Conservation (phyloP, 306 rosid species). For the cucumber (Cucumis sativus) region Cucumber_9930_V3 NC_026657.2:11038001-11038500, state of each 20-base stretch:
- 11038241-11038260: slow-evolving; percentile 33
- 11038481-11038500: background rate
- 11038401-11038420: slow-evolving; percentile 98
- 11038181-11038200: slow-evolving; percentile 40
- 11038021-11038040: too few species aligned
- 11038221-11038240: slow-evolving; percentile 36
- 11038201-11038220: slow-evolving; percentile 12
- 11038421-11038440: slow-evolving; percentile 95
- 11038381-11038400: slow-evolving; percentile 56
- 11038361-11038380: background rate
- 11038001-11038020: background rate
- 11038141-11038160: slow-evolving; percentile 65
- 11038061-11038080: background rate
- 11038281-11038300: background rate
- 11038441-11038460: slow-evolving; percentile 88
- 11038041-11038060: too few species aligned
- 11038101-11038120: slow-evolving; percentile 37
- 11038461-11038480: slow-evolving; percentile 59
- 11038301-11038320: background rate
- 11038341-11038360: background rate
- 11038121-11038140: slow-evolving; percentile 58
- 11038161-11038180: slow-evolving; percentile 81
- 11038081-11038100: background rate
- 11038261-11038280: background rate
- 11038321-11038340: background rate